Conservation (phyloP, 805 yeast species). For the Suhomyces vadensis region DNA sequence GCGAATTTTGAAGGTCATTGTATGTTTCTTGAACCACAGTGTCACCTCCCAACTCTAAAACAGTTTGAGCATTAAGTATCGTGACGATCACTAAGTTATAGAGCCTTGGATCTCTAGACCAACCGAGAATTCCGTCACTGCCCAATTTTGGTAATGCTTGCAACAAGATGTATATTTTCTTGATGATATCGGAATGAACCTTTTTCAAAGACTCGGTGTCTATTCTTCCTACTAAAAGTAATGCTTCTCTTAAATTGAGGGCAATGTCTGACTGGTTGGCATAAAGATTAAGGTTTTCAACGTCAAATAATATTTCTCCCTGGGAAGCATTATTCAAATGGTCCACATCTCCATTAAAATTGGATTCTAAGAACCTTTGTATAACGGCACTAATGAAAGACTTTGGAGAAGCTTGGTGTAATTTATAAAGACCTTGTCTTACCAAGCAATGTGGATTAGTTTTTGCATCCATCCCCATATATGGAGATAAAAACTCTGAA, state of each 20-base stretch:
- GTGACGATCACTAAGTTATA: constrained; percentile 9
- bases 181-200: not conserved
- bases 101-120: constrained; percentile 10
- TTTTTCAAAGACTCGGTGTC: not conserved
- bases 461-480: not conserved
- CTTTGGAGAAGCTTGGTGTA: not conserved
- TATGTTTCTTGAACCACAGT: not conserved
- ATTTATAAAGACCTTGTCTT: not conserved
- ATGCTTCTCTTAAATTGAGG: not conserved
- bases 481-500: constrained; percentile 38
- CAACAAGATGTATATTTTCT: not conserved
- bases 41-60: not conserved
- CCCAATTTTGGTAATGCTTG: not conserved
- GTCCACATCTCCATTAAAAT: not conserved
- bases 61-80: constrained; percentile 5
- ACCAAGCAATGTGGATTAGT: constrained; percentile 9
- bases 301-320: constrained; percentile 51
- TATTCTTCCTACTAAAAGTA: too few relatives aligned
- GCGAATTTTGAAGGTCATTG: not conserved
- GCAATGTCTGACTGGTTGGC: constrained; percentile 42
- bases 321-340: not conserved
- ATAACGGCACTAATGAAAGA: not conserved
- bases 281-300: constrained; percentile 69
- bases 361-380: not conserved
- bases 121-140: constrained; percentile 8